Percentiles rank a stretch among this genome's conserved stretches.
These are phyloP conservation scores for Fomitopsis betulina DNA, from an alignment of 1,284 basidiomycete genomes.

Conservation along the genomic window DNA sequence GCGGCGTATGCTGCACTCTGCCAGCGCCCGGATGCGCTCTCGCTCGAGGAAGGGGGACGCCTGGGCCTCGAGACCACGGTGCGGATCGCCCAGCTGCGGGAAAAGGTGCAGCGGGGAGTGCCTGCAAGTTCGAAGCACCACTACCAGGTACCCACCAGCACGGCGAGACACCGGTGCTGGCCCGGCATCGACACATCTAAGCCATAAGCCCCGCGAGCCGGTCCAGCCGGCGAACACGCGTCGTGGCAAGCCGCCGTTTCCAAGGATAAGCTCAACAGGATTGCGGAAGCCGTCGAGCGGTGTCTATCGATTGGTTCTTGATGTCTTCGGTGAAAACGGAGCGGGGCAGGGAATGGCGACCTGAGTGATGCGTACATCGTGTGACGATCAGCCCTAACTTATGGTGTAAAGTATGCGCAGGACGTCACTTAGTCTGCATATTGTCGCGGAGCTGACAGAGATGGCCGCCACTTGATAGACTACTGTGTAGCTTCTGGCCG, in stretches of 20 bases:
- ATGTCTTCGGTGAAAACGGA: not conserved
- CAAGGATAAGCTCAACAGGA: not conserved
- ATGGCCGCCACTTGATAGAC: too few relatives aligned
- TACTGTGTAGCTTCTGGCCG: too few relatives aligned
- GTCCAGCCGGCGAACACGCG: not conserved
- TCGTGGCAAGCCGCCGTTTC: not conserved
- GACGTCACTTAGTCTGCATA: not conserved
- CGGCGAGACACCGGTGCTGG: constrained; percentile 8
- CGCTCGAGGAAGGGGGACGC: constrained; percentile 21
- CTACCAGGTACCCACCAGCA: constrained; percentile 15
- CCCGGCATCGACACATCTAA: not conserved
- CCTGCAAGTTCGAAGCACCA: constrained; percentile 9
- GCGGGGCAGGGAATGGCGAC: not conserved
- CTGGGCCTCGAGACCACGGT: constrained; percentile 24
- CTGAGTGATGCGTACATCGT: not conserved
- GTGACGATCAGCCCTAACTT: not conserved
- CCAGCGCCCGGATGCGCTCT: constrained; percentile 21
- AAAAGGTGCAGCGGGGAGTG: constrained; percentile 14
- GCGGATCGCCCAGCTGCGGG: constrained; percentile 21
- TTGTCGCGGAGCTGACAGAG: not conserved
- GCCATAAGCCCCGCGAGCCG: not conserved
- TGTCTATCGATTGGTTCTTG: not conserved
- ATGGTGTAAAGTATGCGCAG: not conserved
- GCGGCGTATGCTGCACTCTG: constrained; percentile 25
- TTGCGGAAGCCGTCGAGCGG: not conserved